Conservation (phyloP, 2,329 filamentous ascomycete genomes). For the Botrytis fragariae region DNA sequence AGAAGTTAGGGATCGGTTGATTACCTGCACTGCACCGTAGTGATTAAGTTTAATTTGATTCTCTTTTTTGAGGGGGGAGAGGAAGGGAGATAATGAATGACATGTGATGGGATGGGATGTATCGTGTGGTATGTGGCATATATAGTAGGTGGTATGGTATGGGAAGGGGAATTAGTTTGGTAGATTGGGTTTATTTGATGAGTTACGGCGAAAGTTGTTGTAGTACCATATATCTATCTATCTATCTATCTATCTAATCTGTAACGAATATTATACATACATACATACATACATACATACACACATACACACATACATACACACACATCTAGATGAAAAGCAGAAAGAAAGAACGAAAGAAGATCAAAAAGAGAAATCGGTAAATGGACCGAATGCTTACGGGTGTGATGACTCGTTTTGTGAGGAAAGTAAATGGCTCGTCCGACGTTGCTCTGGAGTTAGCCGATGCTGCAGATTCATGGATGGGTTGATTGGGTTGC, state of each 20-base stretch:
- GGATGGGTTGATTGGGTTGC: not conserved
- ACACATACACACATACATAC: too few relatives aligned
- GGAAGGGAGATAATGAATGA: not conserved
- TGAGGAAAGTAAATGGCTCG: not conserved
- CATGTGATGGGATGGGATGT: not conserved
- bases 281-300: too few relatives aligned
- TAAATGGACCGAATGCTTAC: constrained; percentile 2
- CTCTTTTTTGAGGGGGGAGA: not conserved
- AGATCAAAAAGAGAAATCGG: not conserved
- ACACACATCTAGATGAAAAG: not conserved
- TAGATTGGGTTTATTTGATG: too few relatives aligned
- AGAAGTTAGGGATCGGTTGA: too few relatives aligned
- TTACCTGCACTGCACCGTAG: too few relatives aligned
- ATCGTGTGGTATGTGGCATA: not conserved
- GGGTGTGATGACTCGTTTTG: constrained; percentile 10
- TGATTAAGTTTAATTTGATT: not conserved
- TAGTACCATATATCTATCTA: not conserved
- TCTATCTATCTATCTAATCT: not conserved
- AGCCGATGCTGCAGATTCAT: not conserved
- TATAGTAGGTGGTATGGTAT: not conserved
- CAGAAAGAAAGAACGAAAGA: not conserved
- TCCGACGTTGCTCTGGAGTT: not conserved
- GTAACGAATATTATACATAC: not conserved
- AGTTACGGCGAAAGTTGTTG: not conserved
- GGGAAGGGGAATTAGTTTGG: not conserved